Conservation (phyloP, 2,329 filamentous ascomycete species). For the Sporothrix pseudoabietina region DNA sequence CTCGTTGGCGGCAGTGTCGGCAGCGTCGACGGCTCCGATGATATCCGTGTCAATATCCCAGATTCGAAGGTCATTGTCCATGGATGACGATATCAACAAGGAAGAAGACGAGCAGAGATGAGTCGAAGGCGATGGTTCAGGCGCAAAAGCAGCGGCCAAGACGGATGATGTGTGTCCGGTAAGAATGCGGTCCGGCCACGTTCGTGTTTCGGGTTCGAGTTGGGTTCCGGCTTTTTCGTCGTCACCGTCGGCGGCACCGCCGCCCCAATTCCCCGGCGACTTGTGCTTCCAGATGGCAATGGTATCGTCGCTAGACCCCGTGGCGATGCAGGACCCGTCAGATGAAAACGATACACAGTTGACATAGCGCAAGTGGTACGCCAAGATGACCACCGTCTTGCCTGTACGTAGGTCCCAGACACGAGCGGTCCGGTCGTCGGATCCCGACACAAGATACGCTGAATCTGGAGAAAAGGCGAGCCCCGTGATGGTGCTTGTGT, state of each 20-base stretch:
- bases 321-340: slow-evolving; percentile 1
- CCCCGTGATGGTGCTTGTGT: background rate
- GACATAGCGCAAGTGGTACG: background rate
- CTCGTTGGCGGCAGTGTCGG: too few species aligned
- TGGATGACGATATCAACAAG: background rate
- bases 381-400: background rate
- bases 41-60: background rate
- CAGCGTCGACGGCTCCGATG: background rate
- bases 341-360: slow-evolving; percentile 1
- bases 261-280: background rate
- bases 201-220: background rate
- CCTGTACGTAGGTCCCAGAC: background rate
- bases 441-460: background rate
- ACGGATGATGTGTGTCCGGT: background rate
- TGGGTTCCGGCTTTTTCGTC: background rate
- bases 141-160: background rate
- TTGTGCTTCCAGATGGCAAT: slow-evolving; percentile 7
- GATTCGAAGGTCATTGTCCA: background rate
- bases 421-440: background rate
- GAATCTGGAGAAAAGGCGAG: background rate
- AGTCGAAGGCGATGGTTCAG: background rate
- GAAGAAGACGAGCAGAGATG: background rate
- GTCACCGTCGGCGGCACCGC: background rate
- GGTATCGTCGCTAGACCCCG: background rate
- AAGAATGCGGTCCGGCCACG: background rate